A percentile compares a stretch with the other conserved stretches of the same genome.
These are phyloP conservation scores for Aspergillus steynii DNA, from an alignment of 495 filamentous ascomycete genomes.

Conservation along the genomic window DNA sequence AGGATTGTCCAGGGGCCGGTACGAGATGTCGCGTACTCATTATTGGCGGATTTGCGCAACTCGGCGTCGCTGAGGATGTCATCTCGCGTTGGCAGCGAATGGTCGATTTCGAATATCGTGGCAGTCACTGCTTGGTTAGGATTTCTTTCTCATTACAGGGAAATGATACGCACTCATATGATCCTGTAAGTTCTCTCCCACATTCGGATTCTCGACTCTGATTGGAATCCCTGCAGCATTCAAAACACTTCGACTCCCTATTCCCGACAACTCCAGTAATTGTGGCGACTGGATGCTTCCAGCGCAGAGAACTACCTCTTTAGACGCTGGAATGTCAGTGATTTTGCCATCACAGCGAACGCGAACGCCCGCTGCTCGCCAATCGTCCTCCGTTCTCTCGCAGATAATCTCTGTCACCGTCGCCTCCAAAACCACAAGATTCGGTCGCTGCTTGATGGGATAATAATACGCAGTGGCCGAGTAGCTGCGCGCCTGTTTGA, in stretches of 20 bases:
- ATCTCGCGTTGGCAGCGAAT: constrained; percentile 38
- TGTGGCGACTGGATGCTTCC: constrained; percentile 56
- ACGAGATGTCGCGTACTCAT: constrained; percentile 31
- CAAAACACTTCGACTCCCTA: constrained; percentile 44
- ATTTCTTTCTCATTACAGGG: constrained; percentile 40
- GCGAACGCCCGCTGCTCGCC: constrained; percentile 35
- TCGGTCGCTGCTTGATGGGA: constrained; percentile 39
- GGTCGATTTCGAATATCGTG: constrained; percentile 47
- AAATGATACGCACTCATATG: constrained; percentile 49
- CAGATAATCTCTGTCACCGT: constrained; percentile 46
- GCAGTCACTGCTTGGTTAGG: constrained; percentile 38
- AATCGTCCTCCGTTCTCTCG: constrained; percentile 27
- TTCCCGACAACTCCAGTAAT: constrained; percentile 56
- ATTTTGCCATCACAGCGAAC: constrained; percentile 31
- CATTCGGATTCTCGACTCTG: constrained; percentile 46
- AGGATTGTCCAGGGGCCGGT: constrained; percentile 38
- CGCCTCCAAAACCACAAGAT: constrained; percentile 48
- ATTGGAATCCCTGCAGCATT: constrained; percentile 40
- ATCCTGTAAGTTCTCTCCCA: constrained; percentile 60
- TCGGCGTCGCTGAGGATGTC: constrained; percentile 37
- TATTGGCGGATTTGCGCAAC: constrained; percentile 32
- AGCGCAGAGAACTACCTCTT: constrained; percentile 55
- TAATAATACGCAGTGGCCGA: constrained; percentile 48
- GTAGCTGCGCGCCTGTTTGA: constrained; percentile 48
- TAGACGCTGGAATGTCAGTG: constrained; percentile 40